phyloP scores from a whole-genome alignment of 2,329 filamentous ascomycete genomes.

The Fusarium globosum region DNA sequence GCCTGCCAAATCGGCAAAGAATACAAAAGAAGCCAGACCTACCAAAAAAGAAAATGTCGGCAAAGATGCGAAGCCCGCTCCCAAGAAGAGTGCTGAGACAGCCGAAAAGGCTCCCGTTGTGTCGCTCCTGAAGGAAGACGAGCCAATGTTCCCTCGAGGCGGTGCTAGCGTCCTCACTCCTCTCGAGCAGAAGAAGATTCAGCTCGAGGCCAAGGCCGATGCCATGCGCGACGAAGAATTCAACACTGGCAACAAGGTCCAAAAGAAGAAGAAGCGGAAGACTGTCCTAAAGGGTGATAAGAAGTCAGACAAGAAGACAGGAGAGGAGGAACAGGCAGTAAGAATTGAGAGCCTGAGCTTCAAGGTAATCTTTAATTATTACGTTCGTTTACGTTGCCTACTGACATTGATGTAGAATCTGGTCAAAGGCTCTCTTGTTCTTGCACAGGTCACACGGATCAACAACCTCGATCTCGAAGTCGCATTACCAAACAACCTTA shows the following conservation, averaged over 20 bases:
- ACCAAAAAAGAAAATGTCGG: slow-evolving; percentile 57
- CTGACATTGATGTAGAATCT: slow-evolving; percentile 70
- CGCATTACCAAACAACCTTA: slow-evolving; percentile 91
- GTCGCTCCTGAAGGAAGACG: slow-evolving; percentile 76
- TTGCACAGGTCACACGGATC: slow-evolving; percentile 87
- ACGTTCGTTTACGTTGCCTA: slow-evolving; percentile 16
- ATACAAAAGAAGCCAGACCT: slow-evolving; percentile 58
- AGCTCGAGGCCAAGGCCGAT: slow-evolving; percentile 91
- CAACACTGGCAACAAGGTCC: slow-evolving; percentile 58
- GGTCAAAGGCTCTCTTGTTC: slow-evolving; percentile 84
- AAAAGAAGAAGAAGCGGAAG: slow-evolving; percentile 68
- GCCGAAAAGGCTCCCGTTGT: slow-evolving; percentile 52
- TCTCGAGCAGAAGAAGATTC: slow-evolving; percentile 95
- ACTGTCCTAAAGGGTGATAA: slow-evolving; percentile 62
- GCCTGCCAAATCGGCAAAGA: slow-evolving; percentile 61
- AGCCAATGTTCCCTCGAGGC: slow-evolving; percentile 90
- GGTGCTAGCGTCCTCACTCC: slow-evolving; percentile 92
- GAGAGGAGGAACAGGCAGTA: slow-evolving; percentile 64
- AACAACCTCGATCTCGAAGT: slow-evolving; percentile 82
- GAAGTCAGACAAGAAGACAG: slow-evolving; percentile 58
- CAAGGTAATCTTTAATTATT: slow-evolving; percentile 70
- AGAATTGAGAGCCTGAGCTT: slow-evolving; percentile 90
- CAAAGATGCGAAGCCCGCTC: slow-evolving; percentile 46
- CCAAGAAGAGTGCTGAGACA: slow-evolving; percentile 47
- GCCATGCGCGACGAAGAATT: slow-evolving; percentile 87